These are phyloP conservation scores for Dipodascopsis uninucleata DNA, from an alignment of 805 yeast species.

Conservation along the genomic window DNA sequence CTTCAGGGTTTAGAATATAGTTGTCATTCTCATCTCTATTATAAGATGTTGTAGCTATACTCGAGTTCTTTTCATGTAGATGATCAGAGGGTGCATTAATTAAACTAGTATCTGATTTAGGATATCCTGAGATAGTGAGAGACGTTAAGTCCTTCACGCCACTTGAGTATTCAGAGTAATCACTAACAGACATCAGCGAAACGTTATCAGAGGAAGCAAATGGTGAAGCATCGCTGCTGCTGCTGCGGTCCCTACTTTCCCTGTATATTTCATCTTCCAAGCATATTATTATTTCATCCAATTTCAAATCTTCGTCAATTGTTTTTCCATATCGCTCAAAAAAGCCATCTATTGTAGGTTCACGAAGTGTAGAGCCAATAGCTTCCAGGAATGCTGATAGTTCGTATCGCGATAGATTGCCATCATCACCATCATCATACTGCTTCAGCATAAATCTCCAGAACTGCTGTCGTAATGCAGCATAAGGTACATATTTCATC, in stretches of 20 bases:
- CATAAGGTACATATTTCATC: conserved; percentile 65
- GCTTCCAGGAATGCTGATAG: conserved; percentile 61
- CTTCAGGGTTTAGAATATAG: too few species aligned
- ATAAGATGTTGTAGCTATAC: too few species aligned
- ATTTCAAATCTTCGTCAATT: conserved; percentile 45
- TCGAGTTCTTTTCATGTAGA: too few species aligned
- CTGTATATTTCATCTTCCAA: conserved; percentile 42
- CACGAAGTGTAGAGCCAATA: conserved; percentile 50
- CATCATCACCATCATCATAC: conserved; percentile 45
- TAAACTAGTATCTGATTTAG: too few species aligned
- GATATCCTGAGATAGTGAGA: too few species aligned
- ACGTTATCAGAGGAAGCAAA: neutral
- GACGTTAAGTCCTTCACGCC: too few species aligned
- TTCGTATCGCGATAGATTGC: conserved; percentile 54
- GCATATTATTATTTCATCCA: conserved; percentile 53
- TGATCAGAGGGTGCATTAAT: too few species aligned
- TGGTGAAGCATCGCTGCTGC: too few species aligned
- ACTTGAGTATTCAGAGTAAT: too few species aligned
- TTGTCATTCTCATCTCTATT: neutral
- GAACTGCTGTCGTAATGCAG: conserved; percentile 57
- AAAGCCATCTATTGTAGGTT: conserved; percentile 33
- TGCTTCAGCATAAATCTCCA: conserved; percentile 59
- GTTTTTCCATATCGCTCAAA: conserved; percentile 30
- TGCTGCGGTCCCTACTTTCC: conserved; percentile 19
- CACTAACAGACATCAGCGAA: too few species aligned